Evolutionary conservation across 192 early-diverging fungal species (phyloP).

Genomic region (Linnemannia zychae): DNA sequence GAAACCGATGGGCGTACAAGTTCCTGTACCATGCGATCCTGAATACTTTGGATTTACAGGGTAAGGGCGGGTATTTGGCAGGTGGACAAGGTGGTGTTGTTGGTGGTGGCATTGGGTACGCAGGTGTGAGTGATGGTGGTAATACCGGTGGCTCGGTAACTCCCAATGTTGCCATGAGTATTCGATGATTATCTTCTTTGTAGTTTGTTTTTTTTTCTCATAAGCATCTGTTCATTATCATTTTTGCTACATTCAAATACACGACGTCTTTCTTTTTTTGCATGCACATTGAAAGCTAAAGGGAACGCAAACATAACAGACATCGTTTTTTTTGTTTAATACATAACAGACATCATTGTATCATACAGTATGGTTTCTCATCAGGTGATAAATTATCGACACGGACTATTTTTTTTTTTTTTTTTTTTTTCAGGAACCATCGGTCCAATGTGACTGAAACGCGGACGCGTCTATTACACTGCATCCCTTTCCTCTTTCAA

Average conservation of each 20-base stretch:
- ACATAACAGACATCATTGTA: no score
- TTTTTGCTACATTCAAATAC: background rate
- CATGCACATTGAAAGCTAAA: no score
- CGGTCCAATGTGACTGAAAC: no score
- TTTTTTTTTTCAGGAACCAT: no score
- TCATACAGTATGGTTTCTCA: no score
- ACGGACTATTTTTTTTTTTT: no score
- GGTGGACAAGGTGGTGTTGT: background rate
- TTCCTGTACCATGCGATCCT: conserved; percentile 76
- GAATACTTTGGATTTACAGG: conserved; percentile 61
- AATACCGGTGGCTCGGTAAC: background rate
- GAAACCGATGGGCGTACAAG: conserved; percentile 86
- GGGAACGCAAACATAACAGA: no score
- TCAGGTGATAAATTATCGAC: no score
- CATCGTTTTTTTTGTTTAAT: no score
- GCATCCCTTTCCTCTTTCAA: no score
- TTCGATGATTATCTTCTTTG: background rate
- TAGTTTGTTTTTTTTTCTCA: background rate
- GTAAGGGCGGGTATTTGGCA: conserved; percentile 62
- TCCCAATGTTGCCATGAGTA: background rate
- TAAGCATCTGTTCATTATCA: no score
- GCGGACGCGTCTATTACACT: no score
- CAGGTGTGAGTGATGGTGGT: background rate
- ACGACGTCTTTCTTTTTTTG: background rate
- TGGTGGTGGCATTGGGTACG: background rate